Evolutionary conservation across 495 filamentous ascomycete genomes (phyloP).

Genomic region (Clavariopsis aquatica): DNA sequence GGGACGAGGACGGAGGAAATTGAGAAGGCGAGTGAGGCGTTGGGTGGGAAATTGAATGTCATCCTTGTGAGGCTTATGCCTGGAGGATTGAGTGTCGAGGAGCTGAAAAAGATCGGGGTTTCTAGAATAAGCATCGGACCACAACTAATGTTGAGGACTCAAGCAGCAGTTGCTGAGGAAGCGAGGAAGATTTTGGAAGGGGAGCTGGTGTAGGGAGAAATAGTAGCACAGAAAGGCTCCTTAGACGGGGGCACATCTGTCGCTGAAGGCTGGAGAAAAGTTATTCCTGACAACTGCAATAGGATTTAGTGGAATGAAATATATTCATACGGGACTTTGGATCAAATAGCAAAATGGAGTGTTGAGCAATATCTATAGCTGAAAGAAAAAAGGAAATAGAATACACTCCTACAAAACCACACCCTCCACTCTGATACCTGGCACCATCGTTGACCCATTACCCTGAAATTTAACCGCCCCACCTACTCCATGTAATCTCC

Average conservation of each 20-base stretch:
- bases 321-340: too few species aligned
- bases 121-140: slow-evolving; percentile 38
- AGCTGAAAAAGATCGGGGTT: slow-evolving; percentile 38
- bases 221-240: too few species aligned
- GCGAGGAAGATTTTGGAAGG: slow-evolving; percentile 24
- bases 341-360: too few species aligned
- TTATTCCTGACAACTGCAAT: not conserved
- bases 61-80: slow-evolving; percentile 11
- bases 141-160: slow-evolving; percentile 26
- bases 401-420: not conserved
- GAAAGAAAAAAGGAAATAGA: not conserved
- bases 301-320: not conserved
- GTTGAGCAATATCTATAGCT: not conserved
- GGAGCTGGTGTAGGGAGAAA: not conserved
- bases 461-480: not conserved
- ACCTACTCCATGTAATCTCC: slow-evolving; percentile 1
- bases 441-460: not conserved
- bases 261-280: too few species aligned
- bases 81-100: slow-evolving; percentile 25
- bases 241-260: too few species aligned
- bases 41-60: slow-evolving; percentile 38
- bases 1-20: slow-evolving; percentile 32
- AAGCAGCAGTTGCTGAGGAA: slow-evolving; percentile 23
- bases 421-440: not conserved
- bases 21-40: slow-evolving; percentile 15